Evolutionary conservation across 345 rosid species (phyloP).

Genomic region (Arabidopsis thaliana): TAIR10.1 NC_003070.9:10011001-10011500

Average conservation of each 20-base stretch:
- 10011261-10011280: not conserved
- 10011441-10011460: conserved; percentile 89
- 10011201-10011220: conserved; percentile 1
- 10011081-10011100: not conserved
- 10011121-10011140: not conserved
- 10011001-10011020: not conserved
- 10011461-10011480: conserved; percentile 53
- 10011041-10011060: no score
- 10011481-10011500: conserved; percentile 85
- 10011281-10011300: conserved; percentile 2
- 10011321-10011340: conserved; percentile 81
- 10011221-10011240: not conserved
- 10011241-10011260: not conserved
- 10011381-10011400: conserved; percentile 83
- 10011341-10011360: conserved; percentile 93
- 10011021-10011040: not conserved
- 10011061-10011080: not conserved
- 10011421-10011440: conserved; percentile 96
- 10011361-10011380: conserved; percentile 97
- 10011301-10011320: conserved; percentile 57
- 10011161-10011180: conserved; percentile 5
- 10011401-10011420: conserved; percentile 70
- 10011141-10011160: not conserved
- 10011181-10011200: not conserved
- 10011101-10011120: no score